Evolutionary conservation across 352 stramenopile species (phyloP), one percentile per base, ranked within the genome.

Genomic region (Elongisporangium senticosum): DNA sequence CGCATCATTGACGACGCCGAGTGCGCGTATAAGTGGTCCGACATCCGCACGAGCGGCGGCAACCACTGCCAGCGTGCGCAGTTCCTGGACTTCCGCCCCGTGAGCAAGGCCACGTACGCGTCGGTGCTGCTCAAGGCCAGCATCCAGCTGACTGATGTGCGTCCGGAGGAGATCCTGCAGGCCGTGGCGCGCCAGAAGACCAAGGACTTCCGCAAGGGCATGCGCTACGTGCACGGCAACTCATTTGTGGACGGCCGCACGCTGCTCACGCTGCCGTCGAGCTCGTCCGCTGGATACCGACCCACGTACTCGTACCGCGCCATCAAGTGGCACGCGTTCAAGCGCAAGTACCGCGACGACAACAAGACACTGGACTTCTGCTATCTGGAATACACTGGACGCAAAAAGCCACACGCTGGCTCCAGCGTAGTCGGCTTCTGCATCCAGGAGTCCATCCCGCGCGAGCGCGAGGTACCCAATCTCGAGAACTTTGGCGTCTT

Each of bases 1-100:
- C 81, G 83, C 51, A 87, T 93, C 61, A 79, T 89, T 61, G 77
- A 93, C 40, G 81, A 90, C 58, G 79, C 83, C 60, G 83, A 89
- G 59, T 83, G 73, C 56, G 78, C 75, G 7, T 89, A 89, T 71
- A 92, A 90, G 56, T 90, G 80, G 80, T 28, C 55, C 0, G 37
- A 61, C 7, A 17, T 59, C 17, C 58, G 62, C 19, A 59, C 51
- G 37, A 53, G 61, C 8, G 62, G 26, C 22, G 60, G 55, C 14
- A 55, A 40, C 33, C 23, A 53, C 19, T 82, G 76, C 23, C 71
- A 89, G 23, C 73, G 75, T 26, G 75, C 79, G 24, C 82, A 83
- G 54, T 89, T 89, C 54, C 64, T 89, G 26, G 82, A 90, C 62
- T 79, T 89, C 55, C 79, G 82, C 24, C 79, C 79, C 4, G 56